A percentile compares a stretch with the other conserved stretches of the same genome.
phyloP scores from a whole-genome alignment of 73 alveolate species.

The Vitrella brassicaformis region DNA sequence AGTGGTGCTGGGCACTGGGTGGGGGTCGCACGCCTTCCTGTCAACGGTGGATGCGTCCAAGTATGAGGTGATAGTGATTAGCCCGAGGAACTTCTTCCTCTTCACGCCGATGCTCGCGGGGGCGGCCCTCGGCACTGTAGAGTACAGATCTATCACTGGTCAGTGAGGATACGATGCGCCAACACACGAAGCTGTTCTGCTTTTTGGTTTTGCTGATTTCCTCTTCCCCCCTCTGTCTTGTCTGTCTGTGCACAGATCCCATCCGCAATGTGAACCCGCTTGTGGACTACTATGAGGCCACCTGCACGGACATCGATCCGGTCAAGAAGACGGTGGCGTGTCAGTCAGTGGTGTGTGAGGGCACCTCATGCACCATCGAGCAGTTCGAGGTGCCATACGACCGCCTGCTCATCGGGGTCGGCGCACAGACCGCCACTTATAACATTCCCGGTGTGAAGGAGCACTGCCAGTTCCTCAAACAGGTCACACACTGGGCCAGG shows the following conservation, averaged over 20 bases:
- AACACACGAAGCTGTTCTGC: too few relatives aligned
- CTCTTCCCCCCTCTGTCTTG: too few relatives aligned
- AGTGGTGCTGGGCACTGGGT: constrained; percentile 30
- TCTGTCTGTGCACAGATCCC: too few relatives aligned
- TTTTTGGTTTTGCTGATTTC: too few relatives aligned
- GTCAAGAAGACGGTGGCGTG: neutral
- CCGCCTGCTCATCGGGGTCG: neutral
- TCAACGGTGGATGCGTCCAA: constrained; percentile 3
- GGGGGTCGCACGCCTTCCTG: constrained; percentile 29
- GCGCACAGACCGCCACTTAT: neutral
- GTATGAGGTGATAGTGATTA: constrained; percentile 14
- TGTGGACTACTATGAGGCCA: neutral
- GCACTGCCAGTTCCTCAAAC: neutral
- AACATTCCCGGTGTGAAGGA: neutral
- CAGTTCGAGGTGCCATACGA: neutral
- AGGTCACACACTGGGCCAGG: neutral
- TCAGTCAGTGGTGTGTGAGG: neutral
- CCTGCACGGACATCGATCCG: neutral
- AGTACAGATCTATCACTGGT: constrained; percentile 19
- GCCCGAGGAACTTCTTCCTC: constrained; percentile 23
- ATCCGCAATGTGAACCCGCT: neutral
- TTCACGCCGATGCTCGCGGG: constrained; percentile 37
- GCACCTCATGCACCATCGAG: neutral
- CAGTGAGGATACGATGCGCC: too few relatives aligned
- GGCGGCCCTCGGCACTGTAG: constrained; percentile 31